phyloP scores from a whole-genome alignment of 78 protist genomes.

The Cavenderia fasciculata region DNA sequence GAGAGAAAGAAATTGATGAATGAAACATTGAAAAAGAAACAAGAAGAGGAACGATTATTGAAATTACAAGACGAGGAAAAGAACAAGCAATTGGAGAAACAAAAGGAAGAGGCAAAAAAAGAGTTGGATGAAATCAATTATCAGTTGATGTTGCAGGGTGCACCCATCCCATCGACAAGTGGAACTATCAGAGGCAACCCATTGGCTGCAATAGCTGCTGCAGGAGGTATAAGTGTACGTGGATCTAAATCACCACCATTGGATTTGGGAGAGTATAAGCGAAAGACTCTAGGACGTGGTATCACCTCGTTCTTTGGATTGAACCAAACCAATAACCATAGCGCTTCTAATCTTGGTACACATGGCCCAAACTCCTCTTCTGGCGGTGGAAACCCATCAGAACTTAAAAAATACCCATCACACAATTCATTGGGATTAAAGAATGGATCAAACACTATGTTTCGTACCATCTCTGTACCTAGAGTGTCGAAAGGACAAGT shows the following conservation, averaged over 20 bases:
- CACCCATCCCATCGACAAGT: too few relatives aligned
- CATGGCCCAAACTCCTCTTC: too few relatives aligned
- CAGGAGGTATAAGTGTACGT: too few relatives aligned
- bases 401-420: constrained; percentile 36
- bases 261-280: too few relatives aligned
- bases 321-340: too few relatives aligned
- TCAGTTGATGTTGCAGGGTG: too few relatives aligned
- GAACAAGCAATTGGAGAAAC: constrained; percentile 42
- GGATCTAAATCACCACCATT: too few relatives aligned
- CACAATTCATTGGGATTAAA: constrained; percentile 40
- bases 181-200: too few relatives aligned
- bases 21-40: constrained; percentile 38
- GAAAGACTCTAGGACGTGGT: too few relatives aligned
- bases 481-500: constrained; percentile 38
- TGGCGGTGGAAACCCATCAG: not conserved
- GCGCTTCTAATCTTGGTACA: too few relatives aligned
- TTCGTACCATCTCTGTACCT: constrained; percentile 50
- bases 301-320: too few relatives aligned
- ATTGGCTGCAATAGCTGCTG: too few relatives aligned
- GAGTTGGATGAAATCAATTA: constrained; percentile 11
- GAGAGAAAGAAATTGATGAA: constrained; percentile 52
- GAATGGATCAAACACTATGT: not conserved
- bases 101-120: constrained; percentile 25
- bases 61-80: constrained; percentile 47
- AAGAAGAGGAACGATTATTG: constrained; percentile 22